Base-by-base conservation (phyloP, 305 asterid genomes). In the Withania somnifera region DNA sequence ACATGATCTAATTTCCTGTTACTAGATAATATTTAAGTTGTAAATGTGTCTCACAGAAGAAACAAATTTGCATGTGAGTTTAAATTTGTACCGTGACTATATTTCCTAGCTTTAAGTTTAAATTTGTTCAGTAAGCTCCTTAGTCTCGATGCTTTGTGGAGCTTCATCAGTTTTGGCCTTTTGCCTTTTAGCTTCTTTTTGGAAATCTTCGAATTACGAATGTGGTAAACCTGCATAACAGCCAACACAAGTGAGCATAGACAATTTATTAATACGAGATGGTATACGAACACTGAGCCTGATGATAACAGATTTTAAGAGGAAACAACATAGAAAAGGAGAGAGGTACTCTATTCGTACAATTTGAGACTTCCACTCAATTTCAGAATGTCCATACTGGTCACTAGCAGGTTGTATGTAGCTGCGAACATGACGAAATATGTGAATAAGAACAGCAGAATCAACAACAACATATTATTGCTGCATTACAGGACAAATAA, bases 381-480 rank as follows among this genome's bases (percentile, higher is more conserved):
- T 85, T 84, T 86, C 91, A 81, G 89, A 69, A 63, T 86, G 87
- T 66, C 84, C 93, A 79, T 86, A 88, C 17, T 85, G 73, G 77
- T 68, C 81, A 78, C 83, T 91, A 30, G 77, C 82, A 78, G 92
- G 86, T 80, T 81, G 88, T 54, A 91, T 84, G 45, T 92, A 93
- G 83, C 83, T 86, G 11, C 92, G 88, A 69, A 90, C 96, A 83
- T 91, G 97, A 84, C 89, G 88, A 84, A 96, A 96, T 86, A 96
- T 92, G 90, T 91, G 97, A 84, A 94, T 79, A 60, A 96, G 98
- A 75, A 94, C 98, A 85, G 89, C 97, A 86, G 99, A 98, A 90
- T 95, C 99, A 67, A 95, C 93, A 85, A 98, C 98, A 82, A 97
- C 98, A 86, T 96, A 96, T 82, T 96, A 98, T 63, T 94, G 88